Evolutionary conservation across 495 filamentous ascomycete genomes (phyloP), one percentile per base, ranked within the genome.

Genomic region (Aspergillus incahuasiensis): DNA sequence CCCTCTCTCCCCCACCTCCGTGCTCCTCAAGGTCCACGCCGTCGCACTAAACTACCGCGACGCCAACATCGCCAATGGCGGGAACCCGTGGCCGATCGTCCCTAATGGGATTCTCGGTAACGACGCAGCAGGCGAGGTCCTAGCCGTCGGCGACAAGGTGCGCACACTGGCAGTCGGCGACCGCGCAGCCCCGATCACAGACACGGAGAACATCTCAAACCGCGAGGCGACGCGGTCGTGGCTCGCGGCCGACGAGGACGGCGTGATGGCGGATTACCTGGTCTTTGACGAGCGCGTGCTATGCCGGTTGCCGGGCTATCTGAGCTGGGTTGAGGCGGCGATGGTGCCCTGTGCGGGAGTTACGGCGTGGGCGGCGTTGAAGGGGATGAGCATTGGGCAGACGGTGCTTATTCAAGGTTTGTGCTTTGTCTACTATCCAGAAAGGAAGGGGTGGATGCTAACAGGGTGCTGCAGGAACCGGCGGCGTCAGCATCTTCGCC

Each of bases 21-120:
- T 76, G 21, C 57, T 80, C 30, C 61, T 80, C 60, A 67, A 68
- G 52, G 67, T 78, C 12, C 68, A 70, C 34, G 67, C 73, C 46
- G 59, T 77, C 0, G 61, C 70, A 11, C 66, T 79, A 3, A 81
- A 79, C 65, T 76, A 75, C 51, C 63, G 70, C 15, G 75, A 75
- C 42, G 69, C 67, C 9, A 71, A 71, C 52, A 76, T 75, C 42
- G 54, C 64, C 0, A 70, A 72, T 30, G 73, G 68, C 2, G 55
- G 61, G 0, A 72, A 73, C 44, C 74, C 74, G 1, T 73, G 68
- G 71, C 66, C 68, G 0, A 63, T 72, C 0, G 38, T 57, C 1
- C 59, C 67, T 0, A 55, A 71, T 39, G 72, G 68, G 0, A 69
- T 75, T 20, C 52, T 64, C 0, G 58, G 68, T 38, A 68, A 66